phyloP scores from a whole-genome alignment of 2,329 filamentous ascomycete species.

The Fusarium irregulare region DNA sequence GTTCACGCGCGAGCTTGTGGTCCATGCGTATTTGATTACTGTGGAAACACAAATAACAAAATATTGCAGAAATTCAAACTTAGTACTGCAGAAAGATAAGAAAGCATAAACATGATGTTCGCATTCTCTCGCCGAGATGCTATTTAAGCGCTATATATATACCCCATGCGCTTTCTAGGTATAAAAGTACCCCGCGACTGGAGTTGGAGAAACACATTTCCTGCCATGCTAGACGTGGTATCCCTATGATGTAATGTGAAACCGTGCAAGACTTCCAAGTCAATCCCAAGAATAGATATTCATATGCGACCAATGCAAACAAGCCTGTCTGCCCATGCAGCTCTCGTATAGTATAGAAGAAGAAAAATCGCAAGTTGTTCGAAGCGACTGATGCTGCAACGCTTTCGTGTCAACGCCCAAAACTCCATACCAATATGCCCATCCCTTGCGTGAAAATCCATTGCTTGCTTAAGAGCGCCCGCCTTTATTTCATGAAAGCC shows the following conservation, averaged over 20 bases:
- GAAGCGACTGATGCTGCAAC: constrained; percentile 22
- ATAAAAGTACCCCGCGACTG: not conserved
- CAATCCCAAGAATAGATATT: constrained; percentile 21
- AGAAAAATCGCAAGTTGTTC: constrained; percentile 4
- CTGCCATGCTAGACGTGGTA: constrained; percentile 38
- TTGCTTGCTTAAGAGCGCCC: not conserved
- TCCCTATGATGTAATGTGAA: constrained; percentile 39
- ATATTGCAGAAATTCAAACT: not conserved
- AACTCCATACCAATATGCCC: constrained; percentile 34
- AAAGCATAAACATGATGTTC: not conserved
- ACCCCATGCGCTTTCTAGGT: not conserved
- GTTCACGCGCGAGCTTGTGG: not conserved
- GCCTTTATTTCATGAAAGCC: constrained; percentile 26
- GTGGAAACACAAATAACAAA: not conserved
- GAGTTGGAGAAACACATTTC: constrained; percentile 9
- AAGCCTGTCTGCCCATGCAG: constrained; percentile 28
- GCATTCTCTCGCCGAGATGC: not conserved
- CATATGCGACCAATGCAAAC: constrained; percentile 28
- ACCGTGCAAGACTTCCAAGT: constrained; percentile 23
- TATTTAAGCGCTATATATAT: not conserved
- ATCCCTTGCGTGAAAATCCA: constrained; percentile 18
- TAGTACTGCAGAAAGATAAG: not conserved
- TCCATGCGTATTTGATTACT: not conserved
- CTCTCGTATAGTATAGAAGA: constrained; percentile 14
- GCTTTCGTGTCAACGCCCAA: constrained; percentile 31